Evolutionary conservation across 2,329 filamentous ascomycete species (phyloP), one percentile per base, ranked within the genome.

Genomic region (Cladophialophora immunda): DNA sequence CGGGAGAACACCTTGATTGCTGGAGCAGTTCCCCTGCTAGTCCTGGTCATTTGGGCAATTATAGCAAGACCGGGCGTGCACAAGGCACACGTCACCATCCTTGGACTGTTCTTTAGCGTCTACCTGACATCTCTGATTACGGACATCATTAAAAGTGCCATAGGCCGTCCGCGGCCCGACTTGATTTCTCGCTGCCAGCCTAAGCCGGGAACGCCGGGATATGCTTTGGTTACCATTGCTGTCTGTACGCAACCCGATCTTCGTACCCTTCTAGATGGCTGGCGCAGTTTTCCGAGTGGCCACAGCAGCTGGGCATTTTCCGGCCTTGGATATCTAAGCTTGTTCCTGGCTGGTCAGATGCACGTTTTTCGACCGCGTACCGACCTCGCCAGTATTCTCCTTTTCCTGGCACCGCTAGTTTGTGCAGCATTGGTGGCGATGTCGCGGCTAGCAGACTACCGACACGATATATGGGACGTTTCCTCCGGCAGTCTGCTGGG

Each of bases 141-240:
- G 54, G 94, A 97, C 76, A 81, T 94, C 29, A 85, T 98, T 75
- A 99, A 99, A 80, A 97, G 96, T 76, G 86, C 90, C 9, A 91
- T 94, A 29, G 92, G 92, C 7, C 83, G 92, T 13, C 92, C 93
- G 30, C 87, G 94, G 4, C 94, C 94, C 3, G 94, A 98, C 78
- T 81, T 97, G 38, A 87, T 98, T 47, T 88, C 90, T 19, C 89
- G 95, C 47, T 99, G 95, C 80, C 89, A 91, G 70, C 94, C 95
- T 0, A 80, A 78, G 65, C 77, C 82, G 13, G 85, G 83, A 7
- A 88, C 87, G 0, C 83, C 87, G 0, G 78, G 78, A 55, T 80
- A 88, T 70, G 73, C 78, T 36, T 78, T 89, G 56, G 83, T 90
- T 27, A 74, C 77, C 19, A 79, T 78, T 71, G 78, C 76, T 2